Percentiles rank a stretch among this genome's conserved stretches.
Evolutionary conservation across 805 yeast genomes (phyloP).

Genomic region (Isabelozyma pseudorhagii): DNA sequence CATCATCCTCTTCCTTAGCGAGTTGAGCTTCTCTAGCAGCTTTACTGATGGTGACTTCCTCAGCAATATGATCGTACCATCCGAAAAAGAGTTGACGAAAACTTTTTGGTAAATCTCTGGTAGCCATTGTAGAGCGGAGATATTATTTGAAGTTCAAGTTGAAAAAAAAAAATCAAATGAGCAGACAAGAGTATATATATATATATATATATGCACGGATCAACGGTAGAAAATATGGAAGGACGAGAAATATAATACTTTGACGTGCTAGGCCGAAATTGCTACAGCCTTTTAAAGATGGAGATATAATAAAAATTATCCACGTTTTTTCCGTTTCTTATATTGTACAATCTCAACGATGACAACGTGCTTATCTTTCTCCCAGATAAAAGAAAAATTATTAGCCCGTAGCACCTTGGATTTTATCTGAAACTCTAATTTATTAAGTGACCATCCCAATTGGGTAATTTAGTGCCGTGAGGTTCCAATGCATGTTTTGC

Average conservation of each 20-base stretch:
- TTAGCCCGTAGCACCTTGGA: background rate
- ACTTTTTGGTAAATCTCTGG: conserved; percentile 52
- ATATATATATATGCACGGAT: no score
- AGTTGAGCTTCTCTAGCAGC: conserved; percentile 10
- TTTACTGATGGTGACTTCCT: conserved; percentile 42
- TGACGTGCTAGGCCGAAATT: no score
- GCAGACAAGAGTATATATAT: no score
- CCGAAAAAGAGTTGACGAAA: conserved; percentile 34
- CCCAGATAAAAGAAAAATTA: background rate
- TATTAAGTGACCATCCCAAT: background rate
- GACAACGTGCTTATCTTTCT: background rate
- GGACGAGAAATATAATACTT: no score
- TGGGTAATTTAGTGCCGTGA: background rate
- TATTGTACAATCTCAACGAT: background rate
- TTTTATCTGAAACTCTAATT: background rate
- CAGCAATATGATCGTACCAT: conserved; percentile 39
- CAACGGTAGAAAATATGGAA: no score
- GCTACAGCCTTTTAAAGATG: no score
- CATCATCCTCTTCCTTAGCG: conserved; percentile 19
- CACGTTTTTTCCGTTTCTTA: background rate
- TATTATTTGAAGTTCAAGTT: no score
- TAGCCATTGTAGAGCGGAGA: conserved; percentile 14
- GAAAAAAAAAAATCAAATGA: no score
- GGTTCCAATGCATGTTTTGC: background rate
- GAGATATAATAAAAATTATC: background rate